A percentile compares a stretch with the other conserved stretches of the same genome.
Conservation (phyloP, 1,284 basidiomycete genomes). For the Wolfiporia cocos region DNA sequence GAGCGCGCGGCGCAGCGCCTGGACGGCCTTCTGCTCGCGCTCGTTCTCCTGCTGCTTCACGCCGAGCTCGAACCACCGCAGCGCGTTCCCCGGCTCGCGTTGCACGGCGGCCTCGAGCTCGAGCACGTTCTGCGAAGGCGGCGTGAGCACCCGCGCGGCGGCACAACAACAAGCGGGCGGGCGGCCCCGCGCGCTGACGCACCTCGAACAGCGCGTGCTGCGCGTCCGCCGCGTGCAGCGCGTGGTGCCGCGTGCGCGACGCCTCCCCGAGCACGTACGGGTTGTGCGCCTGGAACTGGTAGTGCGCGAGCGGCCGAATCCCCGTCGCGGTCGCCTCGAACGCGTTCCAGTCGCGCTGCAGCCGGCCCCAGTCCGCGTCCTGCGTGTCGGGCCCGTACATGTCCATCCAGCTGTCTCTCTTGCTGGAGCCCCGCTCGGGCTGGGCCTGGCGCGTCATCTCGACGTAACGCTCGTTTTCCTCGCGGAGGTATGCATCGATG, state of each 20-base stretch:
- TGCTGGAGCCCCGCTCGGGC: conserved; percentile 4
- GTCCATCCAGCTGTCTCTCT: neutral
- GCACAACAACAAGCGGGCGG: no score
- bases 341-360: conserved; percentile 83
- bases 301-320: conserved; percentile 51
- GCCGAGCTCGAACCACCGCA: conserved; percentile 88
- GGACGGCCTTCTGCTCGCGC: conserved; percentile 86
- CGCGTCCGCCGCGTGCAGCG: conserved; percentile 36
- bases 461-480: conserved; percentile 65
- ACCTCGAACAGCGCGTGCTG: conserved; percentile 55
- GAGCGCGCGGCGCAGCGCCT: conserved; percentile 79
- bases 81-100: conserved; percentile 63
- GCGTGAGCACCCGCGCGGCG: neutral
- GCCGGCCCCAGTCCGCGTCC: conserved; percentile 47
- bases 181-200: no score
- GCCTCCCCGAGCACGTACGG: conserved; percentile 67
- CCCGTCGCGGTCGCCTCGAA: conserved; percentile 69
- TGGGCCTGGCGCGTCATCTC: conserved; percentile 11
- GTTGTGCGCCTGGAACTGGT: conserved; percentile 80
- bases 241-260: conserved; percentile 49
- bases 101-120: conserved; percentile 92
- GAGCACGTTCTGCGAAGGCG: conserved; percentile 61
- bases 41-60: conserved; percentile 99
- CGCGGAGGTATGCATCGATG: conserved; percentile 64
- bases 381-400: conserved; percentile 6